Evolutionary conservation across 495 filamentous ascomycete species (phyloP), one percentile per base, ranked within the genome.

Genomic region (Neurospora discreta): DNA sequence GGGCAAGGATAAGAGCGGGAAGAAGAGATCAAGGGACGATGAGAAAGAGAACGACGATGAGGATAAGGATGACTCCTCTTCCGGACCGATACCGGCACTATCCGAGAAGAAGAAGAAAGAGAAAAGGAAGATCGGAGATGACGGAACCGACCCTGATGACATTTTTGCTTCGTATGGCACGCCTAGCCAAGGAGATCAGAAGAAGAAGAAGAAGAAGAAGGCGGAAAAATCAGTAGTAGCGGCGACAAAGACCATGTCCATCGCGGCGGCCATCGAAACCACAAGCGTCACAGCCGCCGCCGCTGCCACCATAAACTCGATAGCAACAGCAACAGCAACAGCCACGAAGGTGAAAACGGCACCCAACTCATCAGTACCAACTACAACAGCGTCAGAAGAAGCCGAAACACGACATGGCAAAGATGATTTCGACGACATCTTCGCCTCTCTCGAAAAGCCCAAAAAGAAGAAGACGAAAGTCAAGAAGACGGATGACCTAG

Each of bases 401-500:
- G 33, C n/a, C n/a, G 46, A 68, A 4, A 13, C 26, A 36, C 33
- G 1, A 36, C 33, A 36, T 6, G 3, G 33, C 52, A 18, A 39
- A 39, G 41, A 73, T 2, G 52, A 11, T 23, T 1, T 71, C 33
- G 30, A 60, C 18, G 18, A 38, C 16, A 46, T 46, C 3, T 39
- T 52, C 10, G 70, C 36, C 11, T 26, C 40, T 0, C 68, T 30
- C 58, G 52, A 16, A 39, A 72, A 68, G 42, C 46, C 26, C 38
- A 74, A 68, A 69, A 72, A 58, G 23, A 71, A 71, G 30, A 58
- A 72, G 73, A 52, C 30, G 20, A 42, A 68, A 18, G 58, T 30
- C 39, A 77, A 70, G 39, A 75, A 70, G 41, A 76, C 68, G 69
- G 80, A 76, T 71, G 76, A 75, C 40, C 79, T 83, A 13, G 82